Conservation (phyloP, 2,329 filamentous ascomycete species). For the Drechmeria coniospora region DNA sequence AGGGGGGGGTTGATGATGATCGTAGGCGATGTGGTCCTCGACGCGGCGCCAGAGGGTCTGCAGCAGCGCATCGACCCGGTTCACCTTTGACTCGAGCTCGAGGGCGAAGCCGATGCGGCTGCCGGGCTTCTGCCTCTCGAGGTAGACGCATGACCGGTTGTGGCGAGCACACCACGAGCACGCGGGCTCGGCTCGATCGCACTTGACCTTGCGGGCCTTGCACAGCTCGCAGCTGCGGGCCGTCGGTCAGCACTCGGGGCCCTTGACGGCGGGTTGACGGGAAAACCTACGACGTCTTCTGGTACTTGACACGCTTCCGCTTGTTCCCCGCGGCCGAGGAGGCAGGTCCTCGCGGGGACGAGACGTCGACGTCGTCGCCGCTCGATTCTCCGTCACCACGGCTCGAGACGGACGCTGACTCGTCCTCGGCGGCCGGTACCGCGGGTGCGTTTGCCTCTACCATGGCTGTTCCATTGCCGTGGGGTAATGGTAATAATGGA, state of each 20-base stretch:
- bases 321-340: constrained; percentile 16
- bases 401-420: constrained; percentile 19
- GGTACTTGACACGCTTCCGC: constrained; percentile 23
- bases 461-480: constrained; percentile 5
- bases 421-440: constrained; percentile 18
- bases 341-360: constrained; percentile 10
- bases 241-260: background rate
- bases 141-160: constrained; percentile 50
- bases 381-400: constrained; percentile 22
- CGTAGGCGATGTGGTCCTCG: constrained; percentile 24
- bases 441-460: constrained; percentile 5
- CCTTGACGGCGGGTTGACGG: background rate
- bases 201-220: constrained; percentile 30
- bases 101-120: constrained; percentile 45
- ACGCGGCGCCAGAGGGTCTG: constrained; percentile 26
- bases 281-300: constrained; percentile 25
- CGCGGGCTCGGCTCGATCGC: constrained; percentile 39
- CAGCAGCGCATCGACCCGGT: constrained; percentile 31
- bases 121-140: constrained; percentile 55
- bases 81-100: constrained; percentile 41
- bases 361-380: constrained; percentile 21
- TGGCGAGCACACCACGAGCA: constrained; percentile 60
- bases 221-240: constrained; percentile 24
- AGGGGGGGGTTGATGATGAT: constrained; percentile 11
- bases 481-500: no score